Percentiles rank a stretch among this genome's conserved stretches.
These are phyloP conservation scores for Trametes sp. DNA, from an alignment of 1,284 basidiomycete species.

Conservation along the genomic window DNA sequence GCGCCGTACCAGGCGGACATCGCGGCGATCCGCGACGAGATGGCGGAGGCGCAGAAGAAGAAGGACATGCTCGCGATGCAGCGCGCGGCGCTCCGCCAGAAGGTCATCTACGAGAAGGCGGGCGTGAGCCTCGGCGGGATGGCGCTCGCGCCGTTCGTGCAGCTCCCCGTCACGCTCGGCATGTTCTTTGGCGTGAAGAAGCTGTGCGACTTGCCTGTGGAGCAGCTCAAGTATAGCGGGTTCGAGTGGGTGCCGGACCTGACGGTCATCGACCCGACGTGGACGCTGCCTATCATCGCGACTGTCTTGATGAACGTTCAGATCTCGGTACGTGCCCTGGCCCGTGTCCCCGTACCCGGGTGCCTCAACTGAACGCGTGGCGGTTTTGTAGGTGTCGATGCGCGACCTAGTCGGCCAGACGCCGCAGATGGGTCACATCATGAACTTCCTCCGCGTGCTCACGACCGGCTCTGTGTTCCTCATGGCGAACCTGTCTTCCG, in stretches of 20 bases:
- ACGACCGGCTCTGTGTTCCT: constrained; percentile 67
- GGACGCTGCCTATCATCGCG: constrained; percentile 75
- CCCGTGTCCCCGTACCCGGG: not conserved
- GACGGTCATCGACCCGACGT: constrained; percentile 81
- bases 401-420: constrained; percentile 60
- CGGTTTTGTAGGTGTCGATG: constrained; percentile 59
- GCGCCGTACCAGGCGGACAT: constrained; percentile 70
- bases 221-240: constrained; percentile 82
- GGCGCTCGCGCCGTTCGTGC: constrained; percentile 69
- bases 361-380: not conserved
- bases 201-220: constrained; percentile 76
- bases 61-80: constrained; percentile 66
- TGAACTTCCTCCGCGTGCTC: constrained; percentile 75
- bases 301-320: constrained; percentile 76
- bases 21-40: constrained; percentile 59
- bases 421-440: constrained; percentile 68
- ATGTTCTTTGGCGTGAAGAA: constrained; percentile 87
- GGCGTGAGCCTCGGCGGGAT: constrained; percentile 71
- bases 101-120: constrained; percentile 72
- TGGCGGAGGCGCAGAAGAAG: constrained; percentile 43
- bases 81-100: constrained; percentile 61
- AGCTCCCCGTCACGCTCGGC: constrained; percentile 83
- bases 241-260: constrained; percentile 82
- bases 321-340: constrained; percentile 60
- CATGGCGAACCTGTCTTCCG: constrained; percentile 65